phyloP scores from a whole-genome alignment of 2,329 filamentous ascomycete species.

The Colletotrichum shisoi region DNA sequence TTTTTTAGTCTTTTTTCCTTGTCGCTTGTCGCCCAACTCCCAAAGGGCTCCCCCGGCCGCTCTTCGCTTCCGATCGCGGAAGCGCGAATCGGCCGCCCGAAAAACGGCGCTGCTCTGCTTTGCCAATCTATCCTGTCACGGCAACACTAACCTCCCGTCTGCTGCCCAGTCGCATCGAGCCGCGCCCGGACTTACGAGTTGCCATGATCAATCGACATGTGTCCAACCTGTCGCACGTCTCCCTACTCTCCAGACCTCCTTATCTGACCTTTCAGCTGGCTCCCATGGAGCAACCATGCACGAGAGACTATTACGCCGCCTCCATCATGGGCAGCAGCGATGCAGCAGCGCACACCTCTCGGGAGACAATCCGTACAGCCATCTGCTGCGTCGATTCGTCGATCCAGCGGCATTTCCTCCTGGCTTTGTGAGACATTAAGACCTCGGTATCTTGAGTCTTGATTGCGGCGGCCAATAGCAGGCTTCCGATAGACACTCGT shows the following conservation, averaged over 20 bases:
- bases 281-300: slow-evolving; percentile 25
- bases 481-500: slow-evolving; percentile 18
- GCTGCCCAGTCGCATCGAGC: slow-evolving; percentile 18
- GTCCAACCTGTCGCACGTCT: slow-evolving; percentile 24
- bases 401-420: slow-evolving; percentile 3
- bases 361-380: neutral
- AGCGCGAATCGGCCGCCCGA: slow-evolving; percentile 30
- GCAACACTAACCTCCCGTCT: neutral
- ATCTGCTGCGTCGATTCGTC: slow-evolving; percentile 2
- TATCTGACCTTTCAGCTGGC: slow-evolving; percentile 24
- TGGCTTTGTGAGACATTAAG: neutral
- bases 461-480: slow-evolving; percentile 29
- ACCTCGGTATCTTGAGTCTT: neutral
- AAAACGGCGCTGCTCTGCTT: slow-evolving; percentile 15
- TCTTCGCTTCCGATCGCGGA: slow-evolving; percentile 32
- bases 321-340: slow-evolving; percentile 4
- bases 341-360: neutral
- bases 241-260: slow-evolving; percentile 3
- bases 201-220: slow-evolving; percentile 37
- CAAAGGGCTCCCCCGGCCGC: neutral
- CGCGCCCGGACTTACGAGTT: slow-evolving; percentile 27
- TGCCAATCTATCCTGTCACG: slow-evolving; percentile 24
- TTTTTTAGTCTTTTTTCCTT: neutral
- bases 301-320: slow-evolving; percentile 8
- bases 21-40: neutral